Evolutionary conservation across 2,329 filamentous ascomycete genomes (phyloP).

Genomic region (Didymosphaeria variabile): DNA sequence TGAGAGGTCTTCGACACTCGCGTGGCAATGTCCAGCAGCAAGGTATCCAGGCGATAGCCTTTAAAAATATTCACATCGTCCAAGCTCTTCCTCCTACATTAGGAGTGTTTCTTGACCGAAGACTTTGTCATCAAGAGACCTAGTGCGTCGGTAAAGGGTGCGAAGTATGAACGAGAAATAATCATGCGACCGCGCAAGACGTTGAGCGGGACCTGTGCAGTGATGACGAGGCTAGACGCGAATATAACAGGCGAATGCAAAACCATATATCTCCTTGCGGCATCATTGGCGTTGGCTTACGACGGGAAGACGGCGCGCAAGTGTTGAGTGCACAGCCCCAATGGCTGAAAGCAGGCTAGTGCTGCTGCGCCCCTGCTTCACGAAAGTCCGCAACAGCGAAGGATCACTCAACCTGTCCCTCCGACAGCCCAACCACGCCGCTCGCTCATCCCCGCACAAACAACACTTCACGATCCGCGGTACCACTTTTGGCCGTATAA

Average conservation of each 20-base stretch:
- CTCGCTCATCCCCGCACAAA: conserved; percentile 9
- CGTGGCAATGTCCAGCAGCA: too few relatives aligned
- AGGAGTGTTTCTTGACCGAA: too few relatives aligned
- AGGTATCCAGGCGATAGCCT: too few relatives aligned
- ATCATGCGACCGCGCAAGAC: too few relatives aligned
- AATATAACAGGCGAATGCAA: too few relatives aligned
- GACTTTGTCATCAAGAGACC: too few relatives aligned
- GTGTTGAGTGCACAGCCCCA: conserved; percentile 7
- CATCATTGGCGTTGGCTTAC: neutral
- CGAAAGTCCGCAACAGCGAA: conserved; percentile 6
- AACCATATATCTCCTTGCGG: neutral
- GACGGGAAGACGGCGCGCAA: conserved; percentile 7
- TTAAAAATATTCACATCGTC: too few relatives aligned
- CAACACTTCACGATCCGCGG: neutral
- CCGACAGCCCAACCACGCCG: conserved; percentile 8
- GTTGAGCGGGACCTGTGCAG: too few relatives aligned
- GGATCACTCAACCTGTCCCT: conserved; percentile 11
- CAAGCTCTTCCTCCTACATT: too few relatives aligned
- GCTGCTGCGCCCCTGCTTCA: conserved; percentile 7
- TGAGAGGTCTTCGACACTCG: neutral
- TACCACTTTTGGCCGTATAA: neutral
- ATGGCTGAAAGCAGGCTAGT: neutral
- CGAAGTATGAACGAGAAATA: too few relatives aligned
- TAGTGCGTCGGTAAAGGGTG: too few relatives aligned
- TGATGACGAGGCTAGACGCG: too few relatives aligned